phyloP scores from a whole-genome alignment of 1,284 basidiomycete species.

The Flammula alnicola region DNA sequence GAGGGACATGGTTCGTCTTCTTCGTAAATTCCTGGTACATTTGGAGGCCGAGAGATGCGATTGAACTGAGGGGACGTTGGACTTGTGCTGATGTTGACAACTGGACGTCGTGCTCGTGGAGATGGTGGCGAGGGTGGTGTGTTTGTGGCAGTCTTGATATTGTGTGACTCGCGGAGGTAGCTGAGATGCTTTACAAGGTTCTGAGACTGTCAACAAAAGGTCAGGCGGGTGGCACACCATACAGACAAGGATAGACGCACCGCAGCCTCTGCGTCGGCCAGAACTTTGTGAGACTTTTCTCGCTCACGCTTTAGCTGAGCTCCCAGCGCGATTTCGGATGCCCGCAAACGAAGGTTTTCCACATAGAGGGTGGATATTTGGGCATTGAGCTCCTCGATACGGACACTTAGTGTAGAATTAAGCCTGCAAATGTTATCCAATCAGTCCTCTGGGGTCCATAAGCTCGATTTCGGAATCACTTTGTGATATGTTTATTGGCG shows the following conservation, averaged over 20 bases:
- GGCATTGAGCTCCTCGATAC: constrained; percentile 81
- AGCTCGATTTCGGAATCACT: constrained; percentile 45
- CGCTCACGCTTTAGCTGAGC: constrained; percentile 78
- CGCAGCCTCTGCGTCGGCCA: constrained; percentile 73
- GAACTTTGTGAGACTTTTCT: constrained; percentile 71
- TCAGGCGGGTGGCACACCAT: constrained; percentile 13
- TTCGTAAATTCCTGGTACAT: constrained; percentile 67
- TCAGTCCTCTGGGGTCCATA: constrained; percentile 10
- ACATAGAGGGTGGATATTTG: constrained; percentile 79
- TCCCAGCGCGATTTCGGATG: constrained; percentile 75
- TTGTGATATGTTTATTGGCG: constrained; percentile 88
- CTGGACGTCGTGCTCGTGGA: constrained; percentile 46
- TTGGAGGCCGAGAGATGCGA: constrained; percentile 68
- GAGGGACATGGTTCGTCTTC: constrained; percentile 61
- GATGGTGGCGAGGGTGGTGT: constrained; percentile 51
- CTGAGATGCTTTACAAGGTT: constrained; percentile 67
- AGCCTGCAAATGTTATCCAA: constrained; percentile 50
- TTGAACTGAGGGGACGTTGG: constrained; percentile 51
- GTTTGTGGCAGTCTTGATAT: constrained; percentile 45
- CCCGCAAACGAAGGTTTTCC: constrained; percentile 79
- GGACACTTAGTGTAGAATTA: constrained; percentile 80
- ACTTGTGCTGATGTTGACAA: constrained; percentile 45
- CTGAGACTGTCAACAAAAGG: constrained; percentile 48
- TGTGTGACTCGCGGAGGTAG: constrained; percentile 65
- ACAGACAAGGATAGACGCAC: constrained; percentile 47